phyloP scores from a whole-genome alignment of 129 eudicot genomes.

The Artemisia tridentata region DNA sequence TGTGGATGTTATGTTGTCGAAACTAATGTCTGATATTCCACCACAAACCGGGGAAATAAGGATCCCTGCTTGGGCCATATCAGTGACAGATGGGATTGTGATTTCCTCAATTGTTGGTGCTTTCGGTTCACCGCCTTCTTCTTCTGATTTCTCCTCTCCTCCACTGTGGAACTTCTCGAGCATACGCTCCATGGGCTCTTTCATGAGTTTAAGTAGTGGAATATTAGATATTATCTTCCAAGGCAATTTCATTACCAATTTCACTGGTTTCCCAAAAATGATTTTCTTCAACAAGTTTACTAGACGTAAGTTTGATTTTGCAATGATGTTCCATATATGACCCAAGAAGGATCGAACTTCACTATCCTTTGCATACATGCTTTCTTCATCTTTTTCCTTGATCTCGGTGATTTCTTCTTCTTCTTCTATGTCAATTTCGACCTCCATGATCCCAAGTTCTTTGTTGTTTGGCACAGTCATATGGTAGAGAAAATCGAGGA shows the following conservation, averaged over 20 bases:
- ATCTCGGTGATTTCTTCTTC: conserved; percentile 5
- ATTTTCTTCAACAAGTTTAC: conserved; percentile 24
- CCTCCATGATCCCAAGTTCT: conserved; percentile 20
- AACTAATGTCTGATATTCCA: conserved; percentile 41
- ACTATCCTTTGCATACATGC: conserved; percentile 1
- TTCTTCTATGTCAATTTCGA: conserved; percentile 17
- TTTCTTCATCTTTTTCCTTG: conserved; percentile 10
- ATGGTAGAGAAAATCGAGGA: conserved; percentile 53
- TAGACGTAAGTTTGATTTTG: conserved; percentile 23
- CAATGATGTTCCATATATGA: conserved; percentile 13
- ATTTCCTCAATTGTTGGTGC: conserved; percentile 57
- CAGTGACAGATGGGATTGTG: conserved; percentile 61
- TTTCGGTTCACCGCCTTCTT: background rate
- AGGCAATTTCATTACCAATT: conserved; percentile 32
- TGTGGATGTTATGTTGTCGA: conserved; percentile 30
- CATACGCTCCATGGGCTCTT: conserved; percentile 31
- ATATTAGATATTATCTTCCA: conserved; percentile 42
- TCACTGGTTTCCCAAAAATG: conserved; percentile 29
- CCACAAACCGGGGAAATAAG: conserved; percentile 38
- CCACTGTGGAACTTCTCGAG: conserved; percentile 12
- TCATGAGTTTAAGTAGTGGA: conserved; percentile 39
- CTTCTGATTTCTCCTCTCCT: conserved; percentile 6
- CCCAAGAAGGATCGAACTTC: conserved; percentile 10
- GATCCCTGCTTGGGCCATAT: conserved; percentile 47
- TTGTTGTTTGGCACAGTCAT: conserved; percentile 42